Percentiles rank a stretch among this genome's conserved stretches.
These are phyloP conservation scores for Entophlyctis luteolus DNA, from an alignment of 192 early-diverging fungal genomes.

Conservation along the genomic window DNA sequence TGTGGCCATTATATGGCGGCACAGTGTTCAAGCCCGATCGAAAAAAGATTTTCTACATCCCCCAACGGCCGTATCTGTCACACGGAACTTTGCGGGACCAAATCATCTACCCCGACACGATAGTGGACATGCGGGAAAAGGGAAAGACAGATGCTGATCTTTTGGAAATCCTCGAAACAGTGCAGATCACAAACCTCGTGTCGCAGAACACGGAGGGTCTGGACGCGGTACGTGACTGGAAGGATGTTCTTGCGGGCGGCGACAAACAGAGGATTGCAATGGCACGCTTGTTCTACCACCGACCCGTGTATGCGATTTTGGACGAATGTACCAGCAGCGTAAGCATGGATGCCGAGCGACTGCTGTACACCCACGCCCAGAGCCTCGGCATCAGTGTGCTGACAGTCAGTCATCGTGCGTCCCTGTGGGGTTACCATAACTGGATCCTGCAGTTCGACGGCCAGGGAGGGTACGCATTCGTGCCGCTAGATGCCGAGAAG, in stretches of 20 bases:
- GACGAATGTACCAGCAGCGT: constrained; percentile 96
- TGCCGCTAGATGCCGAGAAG: constrained; percentile 80
- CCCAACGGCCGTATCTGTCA: constrained; percentile 95
- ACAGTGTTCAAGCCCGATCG: constrained; percentile 43
- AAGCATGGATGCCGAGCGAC: constrained; percentile 86
- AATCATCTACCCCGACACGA: constrained; percentile 93
- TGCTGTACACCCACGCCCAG: constrained; percentile 68
- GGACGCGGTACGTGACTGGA: constrained; percentile 69
- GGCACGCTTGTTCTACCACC: constrained; percentile 96
- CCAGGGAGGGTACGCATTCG: constrained; percentile 92
- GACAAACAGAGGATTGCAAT: constrained; percentile 80
- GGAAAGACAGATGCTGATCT: constrained; percentile 76
- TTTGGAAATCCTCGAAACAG: constrained; percentile 71
- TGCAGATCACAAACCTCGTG: constrained; percentile 79
- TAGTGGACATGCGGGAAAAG: constrained; percentile 69
- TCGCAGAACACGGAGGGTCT: constrained; percentile 83
- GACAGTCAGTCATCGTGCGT: constrained; percentile 92
- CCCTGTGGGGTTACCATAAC: constrained; percentile 97
- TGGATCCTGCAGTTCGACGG: constrained; percentile 91
- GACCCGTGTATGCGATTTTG: constrained; percentile 89
- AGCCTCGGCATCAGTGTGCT: constrained; percentile 83
- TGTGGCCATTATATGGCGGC: constrained; percentile 93
- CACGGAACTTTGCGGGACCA: constrained; percentile 93
- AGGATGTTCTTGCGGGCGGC: constrained; percentile 91
- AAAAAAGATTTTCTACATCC: constrained; percentile 94